A percentile compares a stretch with the other conserved stretches of the same genome.
Evolutionary conservation across 495 filamentous ascomycete species (phyloP).

Genomic region (Tuber melanosporum): DNA sequence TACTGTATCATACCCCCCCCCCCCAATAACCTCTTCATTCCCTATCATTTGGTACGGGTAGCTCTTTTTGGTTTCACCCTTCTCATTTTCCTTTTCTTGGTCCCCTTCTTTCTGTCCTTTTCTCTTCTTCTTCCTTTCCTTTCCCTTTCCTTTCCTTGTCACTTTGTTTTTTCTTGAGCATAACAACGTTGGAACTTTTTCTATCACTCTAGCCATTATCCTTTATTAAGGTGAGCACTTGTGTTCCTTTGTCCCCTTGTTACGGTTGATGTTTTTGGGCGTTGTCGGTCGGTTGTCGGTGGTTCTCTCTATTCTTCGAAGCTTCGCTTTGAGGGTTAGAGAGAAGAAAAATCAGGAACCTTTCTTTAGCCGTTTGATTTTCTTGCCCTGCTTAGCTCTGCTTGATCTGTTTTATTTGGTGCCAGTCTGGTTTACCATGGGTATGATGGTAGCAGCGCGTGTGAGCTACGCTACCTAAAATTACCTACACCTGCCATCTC

Average conservation of each 20-base stretch:
- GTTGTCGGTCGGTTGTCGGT: background rate
- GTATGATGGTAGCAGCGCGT: background rate
- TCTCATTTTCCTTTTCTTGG: constrained; percentile 25
- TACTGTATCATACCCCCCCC: background rate
- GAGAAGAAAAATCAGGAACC: background rate
- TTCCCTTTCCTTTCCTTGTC: background rate
- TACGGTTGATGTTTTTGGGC: background rate
- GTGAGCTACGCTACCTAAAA: background rate
- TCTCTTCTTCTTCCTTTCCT: constrained; percentile 14
- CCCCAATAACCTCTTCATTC: constrained; percentile 4
- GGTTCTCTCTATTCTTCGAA: background rate
- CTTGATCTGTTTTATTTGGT: background rate
- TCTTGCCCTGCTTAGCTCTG: background rate
- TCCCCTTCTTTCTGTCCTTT: constrained; percentile 19
- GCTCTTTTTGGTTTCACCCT: constrained; percentile 12
- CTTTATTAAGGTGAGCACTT: constrained; percentile 1
- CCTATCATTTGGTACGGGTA: constrained; percentile 4
- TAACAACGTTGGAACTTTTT: background rate
- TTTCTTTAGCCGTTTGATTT: background rate
- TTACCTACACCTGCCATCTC: background rate
- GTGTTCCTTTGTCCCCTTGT: constrained; percentile 1
- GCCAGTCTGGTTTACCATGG: background rate
- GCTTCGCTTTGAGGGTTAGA: background rate
- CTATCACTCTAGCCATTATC: background rate
- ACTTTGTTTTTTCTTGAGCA: constrained; percentile 5